Evolutionary conservation across 176 grass and related monocot genomes (phyloP).

Genomic region (Raddia guianensis): DNA sequence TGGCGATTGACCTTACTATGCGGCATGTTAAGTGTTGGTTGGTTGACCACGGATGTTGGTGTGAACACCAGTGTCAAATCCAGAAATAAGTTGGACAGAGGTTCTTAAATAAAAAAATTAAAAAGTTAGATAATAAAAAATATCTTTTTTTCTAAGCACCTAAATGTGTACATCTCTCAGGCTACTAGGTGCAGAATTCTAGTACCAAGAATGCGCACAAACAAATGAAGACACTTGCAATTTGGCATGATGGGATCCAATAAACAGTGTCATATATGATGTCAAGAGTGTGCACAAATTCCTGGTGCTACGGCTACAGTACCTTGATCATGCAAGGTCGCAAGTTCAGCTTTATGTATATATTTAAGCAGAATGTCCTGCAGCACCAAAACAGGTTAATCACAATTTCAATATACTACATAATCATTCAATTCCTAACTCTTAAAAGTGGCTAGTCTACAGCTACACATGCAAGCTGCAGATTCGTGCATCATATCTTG

Average conservation of each 20-base stretch:
- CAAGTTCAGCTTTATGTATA: neutral
- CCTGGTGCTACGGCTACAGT: slow-evolving; percentile 25
- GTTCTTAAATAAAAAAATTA: no score
- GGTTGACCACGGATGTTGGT: no score
- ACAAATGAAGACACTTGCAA: slow-evolving; percentile 10
- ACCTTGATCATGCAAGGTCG: neutral
- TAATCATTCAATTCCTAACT: neutral
- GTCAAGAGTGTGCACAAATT: slow-evolving; percentile 13
- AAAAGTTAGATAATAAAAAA: neutral
- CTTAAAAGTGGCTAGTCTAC: neutral
- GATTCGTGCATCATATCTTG: neutral
- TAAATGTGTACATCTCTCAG: slow-evolving; percentile 8
- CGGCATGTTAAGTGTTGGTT: no score
- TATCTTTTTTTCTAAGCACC: neutral
- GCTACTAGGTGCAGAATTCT: neutral
- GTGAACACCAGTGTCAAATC: no score
- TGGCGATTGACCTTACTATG: no score
- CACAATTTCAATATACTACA: slow-evolving; percentile 9
- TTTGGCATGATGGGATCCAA: slow-evolving; percentile 29
- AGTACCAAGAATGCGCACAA: neutral
- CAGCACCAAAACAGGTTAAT: slow-evolving; percentile 7
- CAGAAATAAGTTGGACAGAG: no score
- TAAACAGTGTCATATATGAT: slow-evolving; percentile 11
- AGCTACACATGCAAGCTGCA: slow-evolving; percentile 20
- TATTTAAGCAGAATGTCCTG: neutral